Conservation (phyloP, 306 rosid species). For the Cucurbita ficifolia region DNA sequence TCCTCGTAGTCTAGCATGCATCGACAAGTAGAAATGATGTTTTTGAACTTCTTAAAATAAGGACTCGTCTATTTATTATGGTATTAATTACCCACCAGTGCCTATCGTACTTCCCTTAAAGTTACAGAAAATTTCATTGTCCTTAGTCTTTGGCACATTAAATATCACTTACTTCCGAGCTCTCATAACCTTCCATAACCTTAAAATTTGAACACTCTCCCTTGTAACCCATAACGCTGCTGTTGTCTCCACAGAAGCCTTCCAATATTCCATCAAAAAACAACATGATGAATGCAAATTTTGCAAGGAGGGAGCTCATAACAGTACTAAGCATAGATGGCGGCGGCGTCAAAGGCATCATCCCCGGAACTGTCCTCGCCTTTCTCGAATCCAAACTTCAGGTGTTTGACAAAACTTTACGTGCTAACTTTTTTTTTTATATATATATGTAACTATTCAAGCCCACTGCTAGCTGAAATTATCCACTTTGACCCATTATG, state of each 20-base stretch:
- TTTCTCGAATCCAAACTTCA: slow-evolving; percentile 1
- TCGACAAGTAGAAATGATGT: too few species aligned
- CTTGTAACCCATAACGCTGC: neutral
- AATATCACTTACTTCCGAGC: neutral
- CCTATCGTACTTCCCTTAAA: neutral
- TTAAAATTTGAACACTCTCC: neutral
- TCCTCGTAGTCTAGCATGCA: too few species aligned
- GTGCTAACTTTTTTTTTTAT: neutral
- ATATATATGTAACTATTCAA: too few species aligned
- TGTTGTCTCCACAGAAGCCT: neutral
- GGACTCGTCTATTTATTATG: neutral
- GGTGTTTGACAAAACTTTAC: neutral
- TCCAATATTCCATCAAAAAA: neutral
- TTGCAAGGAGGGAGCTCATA: neutral
- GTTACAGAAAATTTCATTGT: neutral
- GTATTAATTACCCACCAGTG: neutral
- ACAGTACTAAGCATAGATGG: slow-evolving; percentile 14
- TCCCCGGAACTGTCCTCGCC: neutral
- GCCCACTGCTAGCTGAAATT: too few species aligned
- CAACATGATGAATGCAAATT: neutral
- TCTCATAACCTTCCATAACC: neutral
- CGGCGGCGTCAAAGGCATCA: slow-evolving; percentile 9
- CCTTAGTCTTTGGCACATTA: neutral
- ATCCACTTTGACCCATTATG: too few species aligned
- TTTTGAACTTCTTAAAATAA: too few species aligned